Percentiles rank a stretch among this genome's conserved stretches.
Evolutionary conservation across 2,329 filamentous ascomycete genomes (phyloP).

Genomic region (Grosmannia serpens): DNA sequence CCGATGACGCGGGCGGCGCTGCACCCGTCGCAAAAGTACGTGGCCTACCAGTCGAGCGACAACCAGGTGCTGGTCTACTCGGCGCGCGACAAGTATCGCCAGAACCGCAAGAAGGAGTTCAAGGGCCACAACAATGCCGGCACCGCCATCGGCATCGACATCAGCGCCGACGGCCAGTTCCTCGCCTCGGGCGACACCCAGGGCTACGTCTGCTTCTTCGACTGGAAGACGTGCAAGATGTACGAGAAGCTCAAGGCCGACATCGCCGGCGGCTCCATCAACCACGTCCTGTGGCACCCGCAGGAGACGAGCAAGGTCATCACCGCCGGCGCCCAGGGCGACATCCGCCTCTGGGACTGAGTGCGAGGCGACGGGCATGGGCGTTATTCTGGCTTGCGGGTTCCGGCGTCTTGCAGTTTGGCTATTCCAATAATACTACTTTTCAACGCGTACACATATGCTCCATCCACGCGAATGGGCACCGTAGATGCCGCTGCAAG

Average conservation of each 20-base stretch:
- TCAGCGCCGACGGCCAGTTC: conserved; percentile 87
- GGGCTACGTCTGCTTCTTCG: conserved; percentile 92
- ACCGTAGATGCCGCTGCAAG: no score
- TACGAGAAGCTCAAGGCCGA: conserved; percentile 90
- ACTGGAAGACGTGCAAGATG: conserved; percentile 99
- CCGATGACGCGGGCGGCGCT: conserved; percentile 75
- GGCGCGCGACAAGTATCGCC: conserved; percentile 87
- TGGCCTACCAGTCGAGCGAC: conserved; percentile 85
- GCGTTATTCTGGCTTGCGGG: background rate
- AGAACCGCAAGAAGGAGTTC: conserved; percentile 96
- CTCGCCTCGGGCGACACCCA: conserved; percentile 76
- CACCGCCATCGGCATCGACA: conserved; percentile 79
- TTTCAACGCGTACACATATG: no score
- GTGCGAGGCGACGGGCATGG: background rate
- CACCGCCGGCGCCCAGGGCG: conserved; percentile 79
- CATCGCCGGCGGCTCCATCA: conserved; percentile 68
- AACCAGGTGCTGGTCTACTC: conserved; percentile 97
- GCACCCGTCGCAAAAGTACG: conserved; percentile 87
- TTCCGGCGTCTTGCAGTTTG: no score
- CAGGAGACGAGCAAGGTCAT: conserved; percentile 92
- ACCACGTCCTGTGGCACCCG: conserved; percentile 92
- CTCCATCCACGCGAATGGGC: no score
- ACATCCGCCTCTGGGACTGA: conserved; percentile 91
- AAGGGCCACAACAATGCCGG: conserved; percentile 93
- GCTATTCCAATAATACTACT: no score